phyloP scores from a whole-genome alignment of 163 green algal genomes.

The Smithsoniella earleae region DNA sequence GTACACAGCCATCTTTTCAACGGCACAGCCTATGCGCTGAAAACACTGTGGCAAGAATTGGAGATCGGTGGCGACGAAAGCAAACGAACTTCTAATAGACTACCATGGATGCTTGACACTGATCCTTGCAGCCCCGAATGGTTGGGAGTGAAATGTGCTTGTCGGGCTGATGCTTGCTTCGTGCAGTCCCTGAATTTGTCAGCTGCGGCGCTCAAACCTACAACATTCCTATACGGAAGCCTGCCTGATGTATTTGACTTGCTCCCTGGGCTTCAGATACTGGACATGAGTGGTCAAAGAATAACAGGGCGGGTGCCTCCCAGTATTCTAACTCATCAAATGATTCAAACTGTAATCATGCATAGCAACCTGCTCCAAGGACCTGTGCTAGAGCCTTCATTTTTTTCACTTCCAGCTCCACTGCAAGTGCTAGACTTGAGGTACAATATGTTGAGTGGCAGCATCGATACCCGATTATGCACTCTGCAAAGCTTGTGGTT shows the following conservation, averaged over 20 bases:
- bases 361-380: background rate
- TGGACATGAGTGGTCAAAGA: background rate
- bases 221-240: background rate
- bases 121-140: background rate
- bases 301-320: background rate
- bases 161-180: background rate
- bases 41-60: too few relatives aligned
- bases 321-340: background rate
- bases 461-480: background rate
- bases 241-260: conserved; percentile 8
- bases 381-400: background rate
- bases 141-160: background rate
- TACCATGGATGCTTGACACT: background rate
- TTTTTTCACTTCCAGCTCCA: background rate
- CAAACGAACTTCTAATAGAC: too few relatives aligned
- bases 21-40: too few relatives aligned
- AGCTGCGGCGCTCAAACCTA: background rate
- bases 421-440: background rate
- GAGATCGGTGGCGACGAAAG: too few relatives aligned
- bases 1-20: too few relatives aligned
- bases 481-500: background rate
- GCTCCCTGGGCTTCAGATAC: background rate
- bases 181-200: background rate
- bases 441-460: conserved; percentile 8
- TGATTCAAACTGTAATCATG: background rate